These are phyloP conservation scores for Choricystis sp. DNA, from an alignment of 139 green algal species.

Conservation along the genomic window DNA sequence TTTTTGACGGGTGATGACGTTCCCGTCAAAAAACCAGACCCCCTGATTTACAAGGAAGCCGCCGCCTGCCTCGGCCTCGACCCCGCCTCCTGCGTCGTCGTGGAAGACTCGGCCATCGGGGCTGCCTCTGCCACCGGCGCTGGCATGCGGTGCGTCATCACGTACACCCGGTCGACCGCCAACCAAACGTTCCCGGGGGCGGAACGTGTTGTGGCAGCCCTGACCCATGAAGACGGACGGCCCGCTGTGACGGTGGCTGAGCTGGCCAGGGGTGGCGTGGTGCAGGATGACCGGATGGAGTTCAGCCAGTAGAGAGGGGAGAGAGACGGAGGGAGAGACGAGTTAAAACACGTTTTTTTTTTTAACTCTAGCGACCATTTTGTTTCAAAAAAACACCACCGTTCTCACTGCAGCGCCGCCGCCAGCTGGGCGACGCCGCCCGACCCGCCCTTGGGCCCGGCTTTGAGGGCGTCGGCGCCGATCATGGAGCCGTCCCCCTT, in stretches of 20 bases:
- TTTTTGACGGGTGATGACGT: slow-evolving; percentile 72
- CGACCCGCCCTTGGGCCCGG: too few relatives aligned
- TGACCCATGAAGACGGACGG: neutral
- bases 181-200: slow-evolving; percentile 12
- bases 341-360: neutral
- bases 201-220: neutral
- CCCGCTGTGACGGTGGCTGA: neutral
- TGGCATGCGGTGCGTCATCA: slow-evolving; percentile 83
- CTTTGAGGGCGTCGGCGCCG: neutral
- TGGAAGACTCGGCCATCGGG: slow-evolving; percentile 92
- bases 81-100: slow-evolving; percentile 66
- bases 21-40: slow-evolving; percentile 59
- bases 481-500: neutral
- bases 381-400: neutral
- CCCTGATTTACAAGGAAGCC: slow-evolving; percentile 68
- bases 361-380: too few relatives aligned
- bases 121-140: slow-evolving; percentile 72
- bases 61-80: slow-evolving; percentile 57
- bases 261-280: neutral
- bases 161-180: slow-evolving; percentile 54
- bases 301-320: too few relatives aligned
- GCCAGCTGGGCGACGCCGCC: too few relatives aligned
- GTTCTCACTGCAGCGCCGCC: neutral
- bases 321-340: too few relatives aligned
- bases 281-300: neutral